Evolutionary conservation across 192 early-diverging fungal species (phyloP).

Genomic region (Pecoramyces ruminantium): DNA sequence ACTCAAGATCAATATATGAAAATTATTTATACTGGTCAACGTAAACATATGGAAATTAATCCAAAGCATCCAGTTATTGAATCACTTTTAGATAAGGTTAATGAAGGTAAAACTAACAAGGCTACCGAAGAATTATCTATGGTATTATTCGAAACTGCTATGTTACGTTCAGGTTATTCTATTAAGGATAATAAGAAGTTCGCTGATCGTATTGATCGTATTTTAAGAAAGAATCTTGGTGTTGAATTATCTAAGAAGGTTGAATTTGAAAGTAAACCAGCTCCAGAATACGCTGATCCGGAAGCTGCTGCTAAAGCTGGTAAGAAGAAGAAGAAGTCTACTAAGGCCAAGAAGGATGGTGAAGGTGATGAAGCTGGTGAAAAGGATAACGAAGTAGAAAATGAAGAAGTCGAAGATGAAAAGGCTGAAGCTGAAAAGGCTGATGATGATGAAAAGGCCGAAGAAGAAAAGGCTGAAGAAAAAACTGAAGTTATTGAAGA

Average conservation of each 20-base stretch:
- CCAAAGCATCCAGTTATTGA: conserved; percentile 43
- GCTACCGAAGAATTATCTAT: conserved; percentile 16
- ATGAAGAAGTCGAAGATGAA: background rate
- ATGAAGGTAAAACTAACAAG: conserved; percentile 22
- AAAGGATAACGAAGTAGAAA: background rate
- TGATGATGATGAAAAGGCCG: background rate
- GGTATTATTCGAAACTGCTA: conserved; percentile 44
- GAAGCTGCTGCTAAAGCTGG: background rate
- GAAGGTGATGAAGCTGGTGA: background rate
- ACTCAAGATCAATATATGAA: conserved; percentile 3
- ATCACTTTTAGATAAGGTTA: conserved; percentile 24
- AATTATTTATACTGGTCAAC: background rate
- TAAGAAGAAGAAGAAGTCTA: background rate
- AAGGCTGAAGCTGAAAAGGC: background rate
- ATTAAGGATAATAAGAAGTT: conserved; percentile 32
- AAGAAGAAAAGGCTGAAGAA: background rate
- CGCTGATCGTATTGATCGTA: conserved; percentile 2
- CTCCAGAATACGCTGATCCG: background rate
- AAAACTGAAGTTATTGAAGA: background rate
- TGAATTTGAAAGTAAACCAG: conserved; percentile 6
- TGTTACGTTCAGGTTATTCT: conserved; percentile 39
- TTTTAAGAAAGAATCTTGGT: conserved; percentile 3
- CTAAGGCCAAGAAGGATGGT: background rate
- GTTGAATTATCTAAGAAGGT: conserved; percentile 8
- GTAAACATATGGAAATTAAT: conserved; percentile 50